Base-by-base conservation (phyloP, 345 rosid species). In the Lepidium aucheri region DNA sequence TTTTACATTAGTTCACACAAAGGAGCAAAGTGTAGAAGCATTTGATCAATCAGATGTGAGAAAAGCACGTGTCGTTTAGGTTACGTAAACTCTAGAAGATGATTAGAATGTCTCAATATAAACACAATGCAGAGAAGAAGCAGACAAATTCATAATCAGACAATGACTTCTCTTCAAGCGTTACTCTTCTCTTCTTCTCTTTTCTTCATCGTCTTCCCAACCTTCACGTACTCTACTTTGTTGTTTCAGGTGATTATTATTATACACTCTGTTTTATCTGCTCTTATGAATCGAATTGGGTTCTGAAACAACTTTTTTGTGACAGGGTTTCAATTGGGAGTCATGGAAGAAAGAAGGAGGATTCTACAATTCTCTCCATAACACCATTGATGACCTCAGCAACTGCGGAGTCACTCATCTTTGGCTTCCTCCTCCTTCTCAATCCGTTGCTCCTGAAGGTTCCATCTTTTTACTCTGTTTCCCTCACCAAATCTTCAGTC, bases 371-470 rank as follows among this genome's bases (percentile, higher is more conserved):
- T 83, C 79, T 1, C 79, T 93, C 11, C 82, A 77, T 71, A 86
- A 66, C 67, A 57, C 69, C 16, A 54, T 86, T 41, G 72, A 85
- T 51, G 96, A 89, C 32, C 56, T 90, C 58, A 82, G 80, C 39
- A 72, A 38, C n/a, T 85, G 89, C 16, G 96, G 94, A 53, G 69
- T 87, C 49, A 83, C 98, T 56, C 96, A 87, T 68, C 80, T 93
- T 34, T 93, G 97, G 98, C 96, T 89, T 76, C 98, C 97, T 47
- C 97, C 98, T 6, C 74, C 98, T 2, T 93, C 97, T 43, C 98
- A 90, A 18, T 93, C 98, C 2, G 86, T 41, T 39, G 68, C 78
- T 11, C 78, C 79, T 0, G 72, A 89, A 73, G 97, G 98, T 85
- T 84, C 63, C n/a, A n/a, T 40, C 30, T 22, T 53, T 15, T 6